Percentiles rank a stretch among this genome's conserved stretches.
Conservation (phyloP, 192 early-diverging fungal genomes). For the Coemansia erecta region DNA sequence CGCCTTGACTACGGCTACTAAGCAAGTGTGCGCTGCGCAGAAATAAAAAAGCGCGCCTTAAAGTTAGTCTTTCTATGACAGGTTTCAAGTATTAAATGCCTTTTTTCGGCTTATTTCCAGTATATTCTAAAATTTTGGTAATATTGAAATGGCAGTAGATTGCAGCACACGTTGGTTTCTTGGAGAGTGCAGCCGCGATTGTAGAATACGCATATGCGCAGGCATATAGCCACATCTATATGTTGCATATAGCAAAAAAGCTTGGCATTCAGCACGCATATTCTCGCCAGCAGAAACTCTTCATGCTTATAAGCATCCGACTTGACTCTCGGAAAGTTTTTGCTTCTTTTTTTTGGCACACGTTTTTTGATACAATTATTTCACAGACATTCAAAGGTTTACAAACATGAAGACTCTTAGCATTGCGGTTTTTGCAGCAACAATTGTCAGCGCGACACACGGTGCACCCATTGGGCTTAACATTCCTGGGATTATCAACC, state of each 20-base stretch:
- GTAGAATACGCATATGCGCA: neutral
- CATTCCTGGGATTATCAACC: slow-evolving; percentile 38
- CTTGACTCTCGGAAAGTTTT: neutral
- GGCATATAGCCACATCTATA: no score
- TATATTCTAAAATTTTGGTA: neutral
- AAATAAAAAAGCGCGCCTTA: no score
- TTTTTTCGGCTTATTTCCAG: neutral
- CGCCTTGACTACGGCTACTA: no score
- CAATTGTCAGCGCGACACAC: neutral
- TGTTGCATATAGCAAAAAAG: no score
- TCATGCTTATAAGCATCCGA: no score
- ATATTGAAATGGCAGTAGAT: neutral
- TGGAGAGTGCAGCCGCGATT: neutral
- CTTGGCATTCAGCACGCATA: no score
- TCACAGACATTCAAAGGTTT: slow-evolving; percentile 6
- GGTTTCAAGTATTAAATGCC: neutral
- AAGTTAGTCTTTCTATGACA: neutral
- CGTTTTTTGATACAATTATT: neutral
- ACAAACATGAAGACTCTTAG: slow-evolving; percentile 12
- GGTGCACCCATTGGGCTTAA: slow-evolving; percentile 16
- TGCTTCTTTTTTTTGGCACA: neutral
- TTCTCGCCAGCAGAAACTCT: no score
- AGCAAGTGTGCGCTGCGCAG: no score
- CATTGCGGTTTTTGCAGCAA: slow-evolving; percentile 4
- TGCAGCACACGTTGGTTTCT: neutral